These are phyloP conservation scores for Lyophyllum semitale DNA, from an alignment of 768 basidiomycete species.

Conservation along the genomic window DNA sequence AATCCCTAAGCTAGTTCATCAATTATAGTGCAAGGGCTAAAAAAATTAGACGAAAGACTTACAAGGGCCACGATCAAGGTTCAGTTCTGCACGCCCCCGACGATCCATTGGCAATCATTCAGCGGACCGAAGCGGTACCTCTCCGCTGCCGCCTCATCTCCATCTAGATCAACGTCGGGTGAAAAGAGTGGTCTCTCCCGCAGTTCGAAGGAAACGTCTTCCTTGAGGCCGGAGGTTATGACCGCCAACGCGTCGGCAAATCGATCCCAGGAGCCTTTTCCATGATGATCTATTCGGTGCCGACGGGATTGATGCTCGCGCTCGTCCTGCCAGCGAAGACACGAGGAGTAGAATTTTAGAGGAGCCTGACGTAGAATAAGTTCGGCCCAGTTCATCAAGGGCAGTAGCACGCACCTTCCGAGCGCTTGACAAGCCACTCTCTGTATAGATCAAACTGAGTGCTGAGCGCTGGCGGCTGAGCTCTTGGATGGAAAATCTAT, in stretches of 20 bases:
- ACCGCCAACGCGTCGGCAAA: constrained; percentile 17
- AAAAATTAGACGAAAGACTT: constrained; percentile 15
- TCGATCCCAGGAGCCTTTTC: constrained; percentile 27
- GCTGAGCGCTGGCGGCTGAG: not conserved
- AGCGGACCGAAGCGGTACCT: constrained; percentile 31
- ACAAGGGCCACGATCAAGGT: constrained; percentile 35
- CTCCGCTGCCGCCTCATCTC: constrained; percentile 13
- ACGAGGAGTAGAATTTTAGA: constrained; percentile 27
- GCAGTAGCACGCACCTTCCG: too few relatives aligned
- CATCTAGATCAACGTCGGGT: not conserved
- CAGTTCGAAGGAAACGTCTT: constrained; percentile 22
- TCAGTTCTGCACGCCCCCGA: constrained; percentile 20
- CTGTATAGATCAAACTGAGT: too few relatives aligned
- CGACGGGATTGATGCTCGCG: constrained; percentile 20
- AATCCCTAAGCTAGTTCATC: constrained; percentile 10
- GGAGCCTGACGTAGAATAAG: constrained; percentile 13
- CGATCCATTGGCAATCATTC: constrained; percentile 27
- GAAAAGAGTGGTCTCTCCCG: constrained; percentile 13
- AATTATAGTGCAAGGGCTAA: constrained; percentile 2
- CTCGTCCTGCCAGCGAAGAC: constrained; percentile 24
- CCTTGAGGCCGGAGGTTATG: constrained; percentile 19
- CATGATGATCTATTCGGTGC: constrained; percentile 36
- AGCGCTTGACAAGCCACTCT: too few relatives aligned
- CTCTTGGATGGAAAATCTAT: not conserved
- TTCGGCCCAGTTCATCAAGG: too few relatives aligned